Conservation (phyloP, 2,329 filamentous ascomycete genomes). For the Thermothelomyces thermophilus region DNA sequence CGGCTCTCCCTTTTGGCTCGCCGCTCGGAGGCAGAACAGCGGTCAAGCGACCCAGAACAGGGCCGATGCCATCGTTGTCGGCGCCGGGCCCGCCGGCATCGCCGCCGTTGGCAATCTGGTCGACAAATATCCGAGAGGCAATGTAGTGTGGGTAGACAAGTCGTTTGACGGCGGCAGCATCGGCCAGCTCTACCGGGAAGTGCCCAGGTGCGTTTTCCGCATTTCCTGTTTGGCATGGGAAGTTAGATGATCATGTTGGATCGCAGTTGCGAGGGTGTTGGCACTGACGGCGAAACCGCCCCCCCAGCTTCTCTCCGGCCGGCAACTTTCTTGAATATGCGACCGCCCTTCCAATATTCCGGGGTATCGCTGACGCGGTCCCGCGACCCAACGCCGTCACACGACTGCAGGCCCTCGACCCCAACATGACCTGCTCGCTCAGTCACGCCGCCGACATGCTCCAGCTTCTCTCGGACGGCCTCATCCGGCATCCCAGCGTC, state of each 20-base stretch:
- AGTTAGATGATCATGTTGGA: too few relatives aligned
- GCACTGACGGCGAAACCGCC: too few relatives aligned
- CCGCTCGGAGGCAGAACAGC: not conserved
- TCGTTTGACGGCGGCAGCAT: slow-evolving; percentile 17
- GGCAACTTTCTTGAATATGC: slow-evolving; percentile 18
- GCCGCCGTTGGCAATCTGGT: slow-evolving; percentile 21
- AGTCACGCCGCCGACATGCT: slow-evolving; percentile 20
- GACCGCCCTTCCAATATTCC: slow-evolving; percentile 9
- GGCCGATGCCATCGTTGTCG: slow-evolving; percentile 18
- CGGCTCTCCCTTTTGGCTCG: not conserved
- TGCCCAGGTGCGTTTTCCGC: slow-evolving; percentile 15
- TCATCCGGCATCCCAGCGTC: slow-evolving; percentile 13
- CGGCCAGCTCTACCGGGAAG: slow-evolving; percentile 15
- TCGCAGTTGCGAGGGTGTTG: too few relatives aligned
- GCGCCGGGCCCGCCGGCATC: slow-evolving; percentile 21
- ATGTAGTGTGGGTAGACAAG: slow-evolving; percentile 20
- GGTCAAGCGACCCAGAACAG: not conserved
- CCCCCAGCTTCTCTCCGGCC: slow-evolving; percentile 19
- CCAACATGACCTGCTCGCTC: slow-evolving; percentile 16
- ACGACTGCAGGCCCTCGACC: slow-evolving; percentile 7
- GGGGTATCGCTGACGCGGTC: slow-evolving; percentile 6
- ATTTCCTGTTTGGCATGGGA: not conserved
- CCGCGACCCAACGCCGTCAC: slow-evolving; percentile 13
- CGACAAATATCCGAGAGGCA: slow-evolving; percentile 8
- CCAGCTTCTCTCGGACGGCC: slow-evolving; percentile 12